These are phyloP conservation scores for Mycena vulgaris DNA, from an alignment of 768 basidiomycete genomes.

Conservation along the genomic window DNA sequence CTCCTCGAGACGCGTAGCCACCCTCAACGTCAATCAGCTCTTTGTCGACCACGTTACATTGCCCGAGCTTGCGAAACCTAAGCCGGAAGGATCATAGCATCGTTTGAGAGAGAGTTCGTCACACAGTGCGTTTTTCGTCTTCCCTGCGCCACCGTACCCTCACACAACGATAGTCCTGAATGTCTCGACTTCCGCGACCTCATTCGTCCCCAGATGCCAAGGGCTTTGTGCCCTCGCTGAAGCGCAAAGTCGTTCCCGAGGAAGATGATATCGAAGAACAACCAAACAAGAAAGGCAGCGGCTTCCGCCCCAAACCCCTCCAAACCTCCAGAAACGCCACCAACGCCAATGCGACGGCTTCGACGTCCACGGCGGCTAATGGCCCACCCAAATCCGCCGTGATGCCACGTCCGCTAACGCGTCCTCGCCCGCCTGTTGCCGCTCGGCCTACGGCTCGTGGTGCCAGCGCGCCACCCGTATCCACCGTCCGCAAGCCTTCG, in stretches of 20 bases:
- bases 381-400: neutral
- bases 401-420: slow-evolving; percentile 32
- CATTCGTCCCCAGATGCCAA: slow-evolving; percentile 36
- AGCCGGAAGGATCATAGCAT: too few species aligned
- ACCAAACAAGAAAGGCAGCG: slow-evolving; percentile 29
- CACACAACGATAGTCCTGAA: too few species aligned
- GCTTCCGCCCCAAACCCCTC: slow-evolving; percentile 36
- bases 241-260: slow-evolving; percentile 36
- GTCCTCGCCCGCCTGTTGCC: slow-evolving; percentile 28
- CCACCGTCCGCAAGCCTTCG: slow-evolving; percentile 34
- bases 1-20: too few species aligned
- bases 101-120: too few species aligned
- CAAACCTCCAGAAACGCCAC: slow-evolving; percentile 25
- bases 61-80: too few species aligned
- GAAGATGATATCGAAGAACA: slow-evolving; percentile 36
- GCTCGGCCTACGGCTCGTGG: slow-evolving; percentile 35
- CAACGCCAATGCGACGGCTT: slow-evolving; percentile 8
- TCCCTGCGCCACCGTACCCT: too few species aligned
- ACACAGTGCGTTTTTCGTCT: too few species aligned
- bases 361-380: slow-evolving; percentile 9
- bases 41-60: too few species aligned
- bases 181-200: slow-evolving; percentile 35
- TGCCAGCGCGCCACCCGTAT: slow-evolving; percentile 27
- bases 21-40: too few species aligned
- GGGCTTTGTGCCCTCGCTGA: slow-evolving; percentile 31